Conservation (phyloP, 106 monocot genomes). For the Allium fistulosum region DNA sequence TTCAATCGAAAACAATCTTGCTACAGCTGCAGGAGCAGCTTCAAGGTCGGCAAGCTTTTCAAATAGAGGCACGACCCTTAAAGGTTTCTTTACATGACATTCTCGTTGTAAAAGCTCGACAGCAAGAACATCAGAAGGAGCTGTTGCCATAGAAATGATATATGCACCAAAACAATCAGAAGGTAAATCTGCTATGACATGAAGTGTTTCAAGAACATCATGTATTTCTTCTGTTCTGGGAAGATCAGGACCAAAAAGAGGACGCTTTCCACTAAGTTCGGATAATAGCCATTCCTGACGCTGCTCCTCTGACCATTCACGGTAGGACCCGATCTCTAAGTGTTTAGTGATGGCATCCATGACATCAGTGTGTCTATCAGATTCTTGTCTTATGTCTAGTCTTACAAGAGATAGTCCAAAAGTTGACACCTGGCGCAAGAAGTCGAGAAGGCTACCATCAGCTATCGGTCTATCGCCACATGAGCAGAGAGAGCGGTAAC, state of each 20-base stretch:
- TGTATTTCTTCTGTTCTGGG: constrained; percentile 81
- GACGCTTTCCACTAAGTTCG: constrained; percentile 92
- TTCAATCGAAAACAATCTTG: constrained; percentile 73
- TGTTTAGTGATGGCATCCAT: constrained; percentile 87
- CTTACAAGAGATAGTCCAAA: constrained; percentile 91
- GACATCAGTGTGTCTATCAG: constrained; percentile 93
- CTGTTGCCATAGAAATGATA: constrained; percentile 96
- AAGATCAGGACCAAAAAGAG: constrained; percentile 81
- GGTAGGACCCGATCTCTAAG: constrained; percentile 86
- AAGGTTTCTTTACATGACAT: constrained; percentile 60
- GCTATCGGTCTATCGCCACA: constrained; percentile 78
- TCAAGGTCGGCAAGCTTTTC: constrained; percentile 91
- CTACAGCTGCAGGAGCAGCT: constrained; percentile 73
- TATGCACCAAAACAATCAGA: constrained; percentile 93
- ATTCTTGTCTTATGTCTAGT: constrained; percentile 97
- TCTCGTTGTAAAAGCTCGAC: constrained; percentile 72
- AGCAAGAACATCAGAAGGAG: constrained; percentile 70
- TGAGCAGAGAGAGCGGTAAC: constrained; percentile 74
- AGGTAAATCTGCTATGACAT: constrained; percentile 82
- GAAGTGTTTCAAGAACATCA: constrained; percentile 78
- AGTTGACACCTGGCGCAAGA: constrained; percentile 89
- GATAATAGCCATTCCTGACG: constrained; percentile 91
- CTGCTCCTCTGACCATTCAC: constrained; percentile 85
- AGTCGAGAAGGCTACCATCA: constrained; percentile 95
- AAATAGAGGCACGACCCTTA: constrained; percentile 87